phyloP scores from a whole-genome alignment of 2,329 filamentous ascomycete species.

The Decorospora gaudefroyi region DNA sequence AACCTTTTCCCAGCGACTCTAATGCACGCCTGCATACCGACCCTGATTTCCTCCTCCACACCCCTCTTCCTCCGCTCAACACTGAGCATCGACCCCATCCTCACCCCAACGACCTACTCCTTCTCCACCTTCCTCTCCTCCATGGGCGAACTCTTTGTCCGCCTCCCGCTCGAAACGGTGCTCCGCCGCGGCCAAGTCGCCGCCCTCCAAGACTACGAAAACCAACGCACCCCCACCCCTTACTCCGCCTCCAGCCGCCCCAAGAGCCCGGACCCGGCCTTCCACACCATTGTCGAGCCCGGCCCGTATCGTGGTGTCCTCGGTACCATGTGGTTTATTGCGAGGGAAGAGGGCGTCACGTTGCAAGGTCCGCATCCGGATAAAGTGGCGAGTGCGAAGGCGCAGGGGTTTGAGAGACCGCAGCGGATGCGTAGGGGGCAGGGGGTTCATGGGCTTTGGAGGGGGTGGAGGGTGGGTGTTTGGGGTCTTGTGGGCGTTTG shows the following conservation, averaged over 20 bases:
- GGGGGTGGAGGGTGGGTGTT: conserved; percentile 77
- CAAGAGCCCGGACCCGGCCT: conserved; percentile 36
- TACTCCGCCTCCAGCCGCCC: conserved; percentile 19
- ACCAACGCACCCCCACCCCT: conserved; percentile 35
- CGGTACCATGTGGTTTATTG: conserved; percentile 89
- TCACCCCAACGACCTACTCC: conserved; percentile 80
- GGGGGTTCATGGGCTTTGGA: conserved; percentile 69
- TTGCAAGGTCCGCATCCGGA: conserved; percentile 33
- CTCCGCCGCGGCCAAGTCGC: conserved; percentile 84
- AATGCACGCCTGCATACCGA: conserved; percentile 82
- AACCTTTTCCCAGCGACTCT: conserved; percentile 80
- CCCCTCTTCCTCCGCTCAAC: conserved; percentile 86
- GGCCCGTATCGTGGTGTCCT: conserved; percentile 83
- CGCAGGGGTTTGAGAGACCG: conserved; percentile 40
- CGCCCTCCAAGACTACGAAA: conserved; percentile 53
- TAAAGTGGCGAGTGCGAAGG: conserved; percentile 32
- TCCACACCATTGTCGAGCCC: conserved; percentile 76
- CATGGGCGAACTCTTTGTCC: conserved; percentile 78
- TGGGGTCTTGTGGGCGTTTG: conserved; percentile 77
- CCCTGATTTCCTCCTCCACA: conserved; percentile 77
- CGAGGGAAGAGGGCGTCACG: conserved; percentile 74
- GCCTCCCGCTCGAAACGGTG: conserved; percentile 89
- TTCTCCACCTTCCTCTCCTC: conserved; percentile 81
- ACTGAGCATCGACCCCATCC: conserved; percentile 78
- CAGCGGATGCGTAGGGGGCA: conserved; percentile 63